A percentile compares a stretch with the other conserved stretches of the same genome.
phyloP scores from a whole-genome alignment of 129 eudicot species.

The Flaveria robusta region DNA sequence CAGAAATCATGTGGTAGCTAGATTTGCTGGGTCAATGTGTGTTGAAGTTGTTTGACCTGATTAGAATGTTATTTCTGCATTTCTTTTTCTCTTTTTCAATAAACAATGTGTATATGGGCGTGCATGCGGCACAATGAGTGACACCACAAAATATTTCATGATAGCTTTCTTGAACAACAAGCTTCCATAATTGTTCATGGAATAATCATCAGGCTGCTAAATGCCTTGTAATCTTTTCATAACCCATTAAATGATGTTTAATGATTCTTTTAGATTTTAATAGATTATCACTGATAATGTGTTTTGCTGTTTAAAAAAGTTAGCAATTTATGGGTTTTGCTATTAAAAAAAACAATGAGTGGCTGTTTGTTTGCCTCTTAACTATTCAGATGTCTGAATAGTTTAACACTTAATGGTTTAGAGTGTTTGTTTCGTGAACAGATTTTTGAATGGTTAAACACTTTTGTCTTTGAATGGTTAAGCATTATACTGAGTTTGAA shows the following conservation, averaged over 20 bases:
- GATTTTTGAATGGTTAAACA: too few species aligned
- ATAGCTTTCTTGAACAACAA: conserved; percentile 25
- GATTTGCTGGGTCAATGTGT: not conserved
- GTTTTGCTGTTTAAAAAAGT: too few species aligned
- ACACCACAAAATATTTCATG: not conserved
- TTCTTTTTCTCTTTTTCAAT: not conserved
- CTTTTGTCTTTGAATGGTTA: too few species aligned
- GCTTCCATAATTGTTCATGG: conserved; percentile 21
- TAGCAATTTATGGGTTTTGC: too few species aligned
- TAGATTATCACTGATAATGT: not conserved
- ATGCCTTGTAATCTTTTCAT: conserved; percentile 1
- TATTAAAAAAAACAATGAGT: too few species aligned
- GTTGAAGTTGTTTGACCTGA: not conserved
- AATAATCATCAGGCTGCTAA: conserved; percentile 8
- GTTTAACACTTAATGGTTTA: too few species aligned
- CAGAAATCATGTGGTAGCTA: too few species aligned
- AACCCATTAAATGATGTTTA: conserved; percentile 2
- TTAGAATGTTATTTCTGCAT: not conserved
- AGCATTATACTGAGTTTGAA: too few species aligned
- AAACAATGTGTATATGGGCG: conserved; percentile 18
- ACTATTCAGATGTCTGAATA: too few species aligned
- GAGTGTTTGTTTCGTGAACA: too few species aligned
- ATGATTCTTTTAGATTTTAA: conserved; percentile 2
- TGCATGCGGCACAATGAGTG: conserved; percentile 14
- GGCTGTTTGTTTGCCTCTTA: too few species aligned